Conservation (phyloP, 768 basidiomycete species). For the Pleurotus sapidus region DNA sequence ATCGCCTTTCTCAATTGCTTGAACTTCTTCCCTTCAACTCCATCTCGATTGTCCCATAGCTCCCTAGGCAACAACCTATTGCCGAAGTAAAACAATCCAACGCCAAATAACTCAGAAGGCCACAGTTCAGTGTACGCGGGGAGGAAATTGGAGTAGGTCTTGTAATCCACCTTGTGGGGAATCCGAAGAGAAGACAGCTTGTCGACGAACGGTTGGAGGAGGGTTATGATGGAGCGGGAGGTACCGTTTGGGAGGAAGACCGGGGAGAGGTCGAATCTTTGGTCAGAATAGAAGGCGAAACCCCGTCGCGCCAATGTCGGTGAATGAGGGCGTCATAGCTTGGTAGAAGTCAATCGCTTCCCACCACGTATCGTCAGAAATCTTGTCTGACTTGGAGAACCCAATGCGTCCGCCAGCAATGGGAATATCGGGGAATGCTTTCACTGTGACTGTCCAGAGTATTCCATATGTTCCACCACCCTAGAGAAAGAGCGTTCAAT, state of each 20-base stretch:
- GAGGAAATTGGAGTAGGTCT: not conserved
- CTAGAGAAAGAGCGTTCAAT: not conserved
- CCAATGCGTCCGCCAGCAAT: not conserved
- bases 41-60: conserved; percentile 6
- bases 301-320: not conserved
- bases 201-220: not conserved
- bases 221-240: not conserved
- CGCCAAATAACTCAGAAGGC: not conserved
- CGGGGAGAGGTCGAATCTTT: not conserved
- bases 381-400: not conserved
- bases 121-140: not conserved
- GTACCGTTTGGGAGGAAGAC: not conserved
- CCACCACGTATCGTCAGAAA: not conserved
- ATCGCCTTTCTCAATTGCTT: not conserved
- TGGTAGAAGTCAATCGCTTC: not conserved
- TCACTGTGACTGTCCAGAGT: not conserved
- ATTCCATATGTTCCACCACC: not conserved
- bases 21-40: not conserved
- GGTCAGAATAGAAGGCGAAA: not conserved
- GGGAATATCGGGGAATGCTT: not conserved
- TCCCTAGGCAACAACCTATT: conserved; percentile 5
- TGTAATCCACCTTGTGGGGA: not conserved
- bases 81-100: not conserved
- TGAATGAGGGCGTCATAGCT: not conserved
- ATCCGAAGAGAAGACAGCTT: not conserved